A percentile compares a stretch with the other conserved stretches of the same genome.
These are phyloP conservation scores for Suhomyces prunicola DNA, from an alignment of 805 yeast species.

Conservation along the genomic window DNA sequence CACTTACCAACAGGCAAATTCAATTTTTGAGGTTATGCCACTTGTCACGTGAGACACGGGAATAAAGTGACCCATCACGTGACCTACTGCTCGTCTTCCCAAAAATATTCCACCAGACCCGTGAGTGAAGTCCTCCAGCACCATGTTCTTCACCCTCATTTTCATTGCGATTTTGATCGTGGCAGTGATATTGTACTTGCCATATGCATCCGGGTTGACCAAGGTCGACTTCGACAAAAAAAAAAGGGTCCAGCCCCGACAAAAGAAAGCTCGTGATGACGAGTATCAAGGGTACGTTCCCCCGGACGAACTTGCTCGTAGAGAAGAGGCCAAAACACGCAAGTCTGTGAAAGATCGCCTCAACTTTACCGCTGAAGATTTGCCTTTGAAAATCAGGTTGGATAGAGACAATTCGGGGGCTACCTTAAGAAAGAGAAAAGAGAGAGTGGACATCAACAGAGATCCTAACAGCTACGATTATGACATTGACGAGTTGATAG, in stretches of 20 bases:
- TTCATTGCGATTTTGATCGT: constrained; percentile 42
- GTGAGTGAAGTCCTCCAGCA: neutral
- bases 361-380: constrained; percentile 32
- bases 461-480: constrained; percentile 43
- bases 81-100: neutral
- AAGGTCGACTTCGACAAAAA: constrained; percentile 24
- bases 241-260: constrained; percentile 4
- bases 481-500: constrained; percentile 42
- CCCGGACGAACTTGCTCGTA: constrained; percentile 31
- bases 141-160: constrained; percentile 38
- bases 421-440: constrained; percentile 24
- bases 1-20: neutral
- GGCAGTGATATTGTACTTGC: constrained; percentile 41
- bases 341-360: constrained; percentile 24
- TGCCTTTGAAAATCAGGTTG: constrained; percentile 35
- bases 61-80: neutral
- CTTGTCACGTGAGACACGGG: neutral
- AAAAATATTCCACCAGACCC: neutral
- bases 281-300: constrained; percentile 36
- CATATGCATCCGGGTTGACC: constrained; percentile 50
- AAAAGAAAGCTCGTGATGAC: neutral
- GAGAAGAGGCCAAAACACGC: neutral
- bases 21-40: neutral
- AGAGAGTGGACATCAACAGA: constrained; percentile 32
- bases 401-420: constrained; percentile 17